phyloP scores from a whole-genome alignment of 2,329 filamentous ascomycete species.

The Ascochyta fabae region DNA sequence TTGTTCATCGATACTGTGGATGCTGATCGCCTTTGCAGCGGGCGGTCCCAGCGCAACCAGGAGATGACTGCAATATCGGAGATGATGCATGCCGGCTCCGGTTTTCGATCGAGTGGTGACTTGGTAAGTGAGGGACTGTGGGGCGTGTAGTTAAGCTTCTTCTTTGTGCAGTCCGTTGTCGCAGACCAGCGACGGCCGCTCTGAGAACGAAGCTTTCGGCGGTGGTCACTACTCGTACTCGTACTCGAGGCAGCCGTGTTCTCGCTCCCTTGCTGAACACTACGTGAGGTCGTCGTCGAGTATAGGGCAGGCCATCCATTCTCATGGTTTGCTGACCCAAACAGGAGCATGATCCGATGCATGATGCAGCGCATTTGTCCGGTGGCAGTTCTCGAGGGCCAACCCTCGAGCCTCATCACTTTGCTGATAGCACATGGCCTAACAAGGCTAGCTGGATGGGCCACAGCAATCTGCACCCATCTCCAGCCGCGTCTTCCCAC shows the following conservation, averaged over 20 bases:
- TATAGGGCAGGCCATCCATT: constrained; percentile 39
- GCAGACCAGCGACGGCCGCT: constrained; percentile 22
- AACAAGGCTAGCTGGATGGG: constrained; percentile 30
- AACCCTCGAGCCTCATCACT: constrained; percentile 43
- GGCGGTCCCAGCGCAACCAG: constrained; percentile 23
- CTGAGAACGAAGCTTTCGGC: constrained; percentile 12
- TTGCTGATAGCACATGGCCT: constrained; percentile 24
- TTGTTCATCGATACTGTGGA: constrained; percentile 8
- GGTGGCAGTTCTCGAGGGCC: constrained; percentile 26
- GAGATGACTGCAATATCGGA: constrained; percentile 27
- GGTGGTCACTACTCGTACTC: constrained; percentile 3
- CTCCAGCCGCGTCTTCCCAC: constrained; percentile 22
- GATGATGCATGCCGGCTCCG: constrained; percentile 25
- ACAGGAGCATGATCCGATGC: constrained; percentile 42
- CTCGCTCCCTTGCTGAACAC: constrained; percentile 28
- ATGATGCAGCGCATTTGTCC: constrained; percentile 35
- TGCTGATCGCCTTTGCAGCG: constrained; percentile 45
- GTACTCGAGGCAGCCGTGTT: constrained; percentile 1
- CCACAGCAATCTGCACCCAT: constrained; percentile 33
- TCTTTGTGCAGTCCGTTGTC: constrained; percentile 18
- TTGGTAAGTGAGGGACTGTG: constrained; percentile 33
- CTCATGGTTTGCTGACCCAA: constrained; percentile 30
- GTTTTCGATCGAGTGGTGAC: constrained; percentile 6
- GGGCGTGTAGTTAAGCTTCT: constrained; percentile 18
- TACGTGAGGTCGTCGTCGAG: constrained; percentile 33